Percentiles rank a stretch among this genome's conserved stretches.
phyloP scores from a whole-genome alignment of 768 basidiomycete species.

The Hericium erinaceus region DNA sequence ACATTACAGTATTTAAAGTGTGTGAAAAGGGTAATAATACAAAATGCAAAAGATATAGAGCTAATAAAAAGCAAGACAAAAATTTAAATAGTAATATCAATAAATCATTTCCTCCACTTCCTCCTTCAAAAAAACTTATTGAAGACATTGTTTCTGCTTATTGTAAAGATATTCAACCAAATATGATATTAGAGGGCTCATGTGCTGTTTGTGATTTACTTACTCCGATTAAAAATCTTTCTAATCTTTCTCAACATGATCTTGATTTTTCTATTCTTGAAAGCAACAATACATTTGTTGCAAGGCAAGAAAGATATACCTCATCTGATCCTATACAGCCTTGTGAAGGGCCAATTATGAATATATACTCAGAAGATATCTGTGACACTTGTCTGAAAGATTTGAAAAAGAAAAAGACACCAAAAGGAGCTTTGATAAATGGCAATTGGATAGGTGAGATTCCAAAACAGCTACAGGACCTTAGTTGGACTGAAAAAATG shows the following conservation, averaged over 20 bases:
- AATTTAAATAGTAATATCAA: not conserved
- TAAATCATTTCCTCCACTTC: not conserved
- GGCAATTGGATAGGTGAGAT: slow-evolving; percentile 29
- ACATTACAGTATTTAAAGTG: too few relatives aligned
- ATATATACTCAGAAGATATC: not conserved
- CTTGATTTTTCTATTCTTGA: not conserved
- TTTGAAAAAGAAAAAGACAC: slow-evolving; percentile 10
- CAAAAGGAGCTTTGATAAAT: slow-evolving; percentile 23
- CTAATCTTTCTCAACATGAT: not conserved
- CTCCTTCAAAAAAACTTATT: not conserved
- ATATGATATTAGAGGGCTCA: not conserved
- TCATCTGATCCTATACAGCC: not conserved
- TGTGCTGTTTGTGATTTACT: not conserved
- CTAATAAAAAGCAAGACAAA: not conserved
- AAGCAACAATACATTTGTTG: not conserved
- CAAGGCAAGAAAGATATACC: not conserved
- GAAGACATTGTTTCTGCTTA: not conserved
- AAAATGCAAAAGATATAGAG: too few relatives aligned
- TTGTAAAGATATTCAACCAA: not conserved
- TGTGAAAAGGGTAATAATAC: too few relatives aligned
- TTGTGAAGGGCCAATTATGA: not conserved
- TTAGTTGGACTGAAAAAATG: slow-evolving; percentile 24
- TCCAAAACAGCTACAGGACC: slow-evolving; percentile 18
- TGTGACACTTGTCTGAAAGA: not conserved
- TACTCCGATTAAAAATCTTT: not conserved